Evolutionary conservation across 352 stramenopile genomes (phyloP).

Genomic region (Globisporangium abappressorium): DNA sequence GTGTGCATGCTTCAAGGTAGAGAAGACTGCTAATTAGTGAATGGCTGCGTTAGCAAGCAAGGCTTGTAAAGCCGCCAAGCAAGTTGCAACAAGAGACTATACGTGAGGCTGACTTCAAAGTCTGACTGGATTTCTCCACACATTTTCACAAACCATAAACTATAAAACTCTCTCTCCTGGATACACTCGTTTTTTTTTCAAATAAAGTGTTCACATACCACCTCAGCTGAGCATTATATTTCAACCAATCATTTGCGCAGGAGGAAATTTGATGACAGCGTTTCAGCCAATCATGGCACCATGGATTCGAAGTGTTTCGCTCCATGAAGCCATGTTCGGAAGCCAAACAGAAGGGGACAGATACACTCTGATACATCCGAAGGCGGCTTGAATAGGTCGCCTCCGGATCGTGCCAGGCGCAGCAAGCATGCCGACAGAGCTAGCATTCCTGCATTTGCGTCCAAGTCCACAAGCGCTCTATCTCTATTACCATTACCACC

Average conservation of each 20-base stretch:
- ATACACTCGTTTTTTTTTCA: not conserved
- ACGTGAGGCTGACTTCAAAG: no score
- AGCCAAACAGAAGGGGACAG: not conserved
- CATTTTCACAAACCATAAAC: not conserved
- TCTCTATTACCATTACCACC: not conserved
- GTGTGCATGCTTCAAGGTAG: no score
- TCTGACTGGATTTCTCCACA: not conserved
- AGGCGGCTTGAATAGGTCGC: not conserved
- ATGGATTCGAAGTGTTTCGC: not conserved
- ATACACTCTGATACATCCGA: no score
- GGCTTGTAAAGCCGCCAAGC: no score
- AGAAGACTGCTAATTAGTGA: no score
- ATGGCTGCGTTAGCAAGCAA: no score
- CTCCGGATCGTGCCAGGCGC: not conserved
- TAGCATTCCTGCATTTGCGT: constrained; percentile 1
- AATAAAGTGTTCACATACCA: not conserved
- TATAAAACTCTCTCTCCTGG: not conserved
- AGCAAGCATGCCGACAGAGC: not conserved
- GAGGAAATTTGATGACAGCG: not conserved
- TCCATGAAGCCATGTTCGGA: not conserved
- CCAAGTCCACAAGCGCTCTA: not conserved
- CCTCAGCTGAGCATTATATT: no score
- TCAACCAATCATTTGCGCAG: not conserved
- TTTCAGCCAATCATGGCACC: not conserved
- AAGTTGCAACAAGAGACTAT: no score